Conservation (phyloP, 495 filamentous ascomycete genomes). For the Stereocaulon alpinum region DNA sequence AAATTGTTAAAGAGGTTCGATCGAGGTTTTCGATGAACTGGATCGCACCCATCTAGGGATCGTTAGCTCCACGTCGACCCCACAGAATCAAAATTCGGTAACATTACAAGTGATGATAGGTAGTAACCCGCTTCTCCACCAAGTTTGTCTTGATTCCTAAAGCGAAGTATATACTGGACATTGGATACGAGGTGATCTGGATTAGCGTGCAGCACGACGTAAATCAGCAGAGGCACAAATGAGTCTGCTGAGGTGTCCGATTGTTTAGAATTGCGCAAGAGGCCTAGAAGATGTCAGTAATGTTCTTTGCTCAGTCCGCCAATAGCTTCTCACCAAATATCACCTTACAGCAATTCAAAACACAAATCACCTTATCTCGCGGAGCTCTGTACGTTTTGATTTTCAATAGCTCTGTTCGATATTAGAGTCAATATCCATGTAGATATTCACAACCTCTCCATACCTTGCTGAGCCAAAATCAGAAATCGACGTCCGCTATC, state of each 20-base stretch:
- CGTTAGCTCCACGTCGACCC: constrained; percentile 8
- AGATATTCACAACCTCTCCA: constrained; percentile 15
- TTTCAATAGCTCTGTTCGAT: constrained; percentile 66
- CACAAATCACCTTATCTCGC: constrained; percentile 95
- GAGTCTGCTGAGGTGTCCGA: constrained; percentile 87
- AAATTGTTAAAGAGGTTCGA: constrained; percentile 83
- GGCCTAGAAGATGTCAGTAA: constrained; percentile 40
- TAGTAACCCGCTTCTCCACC: constrained; percentile 97
- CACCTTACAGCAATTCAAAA: constrained; percentile 98
- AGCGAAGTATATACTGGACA: constrained; percentile 94
- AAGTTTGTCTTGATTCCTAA: constrained; percentile 94
- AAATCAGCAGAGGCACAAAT: constrained; percentile 92
- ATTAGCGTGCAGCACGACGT: constrained; percentile 87
- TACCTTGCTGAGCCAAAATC: constrained; percentile 77
- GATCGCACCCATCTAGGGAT: constrained; percentile 72
- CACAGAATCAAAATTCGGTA: neutral
- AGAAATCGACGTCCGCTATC: constrained; percentile 81
- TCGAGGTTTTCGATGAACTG: constrained; percentile 97
- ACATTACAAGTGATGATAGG: constrained; percentile 77
- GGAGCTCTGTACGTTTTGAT: constrained; percentile 94
- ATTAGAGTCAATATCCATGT: constrained; percentile 23
- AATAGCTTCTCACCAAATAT: constrained; percentile 65
- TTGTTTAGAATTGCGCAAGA: constrained; percentile 80
- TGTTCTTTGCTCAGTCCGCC: neutral
- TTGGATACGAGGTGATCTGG: constrained; percentile 94